Percentiles rank a stretch among this genome's conserved stretches.
These are phyloP conservation scores for Pseudocercospora macadamiae DNA, from an alignment of 2,329 filamentous ascomycete species.

Conservation along the genomic window DNA sequence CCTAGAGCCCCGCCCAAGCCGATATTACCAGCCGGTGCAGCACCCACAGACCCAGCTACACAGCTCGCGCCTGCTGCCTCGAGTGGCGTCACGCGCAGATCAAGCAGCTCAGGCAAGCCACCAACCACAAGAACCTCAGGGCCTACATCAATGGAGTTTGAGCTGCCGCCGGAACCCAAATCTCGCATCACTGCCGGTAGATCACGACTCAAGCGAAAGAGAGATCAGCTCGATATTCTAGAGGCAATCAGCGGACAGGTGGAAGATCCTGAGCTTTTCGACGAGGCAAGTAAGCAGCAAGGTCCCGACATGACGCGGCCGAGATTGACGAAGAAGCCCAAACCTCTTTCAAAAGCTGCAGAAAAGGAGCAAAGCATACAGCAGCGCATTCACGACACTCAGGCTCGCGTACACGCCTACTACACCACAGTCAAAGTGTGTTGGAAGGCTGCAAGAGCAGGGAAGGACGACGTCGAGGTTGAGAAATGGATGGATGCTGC, in stretches of 20 bases:
- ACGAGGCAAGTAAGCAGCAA: constrained; percentile 4
- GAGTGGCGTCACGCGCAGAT: no score
- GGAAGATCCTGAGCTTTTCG: constrained; percentile 9
- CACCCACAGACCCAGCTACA: not conserved
- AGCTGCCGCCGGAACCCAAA: not conserved
- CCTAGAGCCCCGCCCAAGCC: not conserved
- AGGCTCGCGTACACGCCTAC: constrained; percentile 37
- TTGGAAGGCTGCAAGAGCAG: constrained; percentile 48
- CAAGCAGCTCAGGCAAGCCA: no score
- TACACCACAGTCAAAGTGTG: constrained; percentile 43
- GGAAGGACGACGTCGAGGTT: constrained; percentile 51
- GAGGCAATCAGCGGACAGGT: constrained; percentile 7
- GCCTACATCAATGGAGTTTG: constrained; percentile 71
- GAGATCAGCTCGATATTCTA: constrained; percentile 13
- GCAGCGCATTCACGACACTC: constrained; percentile 25
- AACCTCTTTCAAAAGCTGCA: constrained; percentile 8
- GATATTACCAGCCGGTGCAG: not conserved
- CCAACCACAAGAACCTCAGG: no score
- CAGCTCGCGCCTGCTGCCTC: not conserved
- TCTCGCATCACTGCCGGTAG: not conserved
- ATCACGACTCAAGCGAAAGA: constrained; percentile 13
- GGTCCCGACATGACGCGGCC: constrained; percentile 21
- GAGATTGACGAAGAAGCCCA: constrained; percentile 21
- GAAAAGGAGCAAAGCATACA: constrained; percentile 14
- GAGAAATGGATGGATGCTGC: constrained; percentile 64